These are phyloP conservation scores for Podospora pseudocomata DNA, from an alignment of 495 filamentous ascomycete species.

Conservation along the genomic window DNA sequence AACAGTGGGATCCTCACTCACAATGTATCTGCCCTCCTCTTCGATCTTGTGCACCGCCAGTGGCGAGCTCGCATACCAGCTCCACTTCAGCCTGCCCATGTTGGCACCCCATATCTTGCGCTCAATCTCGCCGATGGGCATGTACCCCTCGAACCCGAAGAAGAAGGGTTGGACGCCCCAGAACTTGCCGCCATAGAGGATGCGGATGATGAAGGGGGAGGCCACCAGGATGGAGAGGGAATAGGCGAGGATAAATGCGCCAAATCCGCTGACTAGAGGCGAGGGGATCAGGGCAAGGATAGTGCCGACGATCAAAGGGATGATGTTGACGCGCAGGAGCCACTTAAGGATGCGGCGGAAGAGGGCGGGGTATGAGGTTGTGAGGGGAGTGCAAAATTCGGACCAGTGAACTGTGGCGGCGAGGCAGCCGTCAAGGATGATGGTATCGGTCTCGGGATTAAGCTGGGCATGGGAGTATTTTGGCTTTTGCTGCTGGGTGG, in stretches of 20 bases:
- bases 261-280: neutral
- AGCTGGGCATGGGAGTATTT: neutral
- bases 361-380: neutral
- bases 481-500: neutral
- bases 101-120: slow-evolving; percentile 4
- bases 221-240: neutral
- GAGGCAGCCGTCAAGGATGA: slow-evolving; percentile 4
- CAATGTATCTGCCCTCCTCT: neutral
- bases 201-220: neutral
- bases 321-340: neutral
- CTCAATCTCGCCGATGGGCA: slow-evolving; percentile 12
- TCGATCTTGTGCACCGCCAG: slow-evolving; percentile 2
- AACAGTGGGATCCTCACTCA: neutral
- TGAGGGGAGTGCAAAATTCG: neutral
- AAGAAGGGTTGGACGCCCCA: slow-evolving; percentile 4
- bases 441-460: neutral
- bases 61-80: neutral
- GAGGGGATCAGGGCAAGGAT: neutral
- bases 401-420: slow-evolving; percentile 5
- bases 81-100: neutral
- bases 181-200: neutral
- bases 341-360: neutral
- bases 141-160: slow-evolving; percentile 12
- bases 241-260: neutral
- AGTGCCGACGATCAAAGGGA: neutral